Conservation (phyloP, 148 eudicot species). For the Silene conica region DNA sequence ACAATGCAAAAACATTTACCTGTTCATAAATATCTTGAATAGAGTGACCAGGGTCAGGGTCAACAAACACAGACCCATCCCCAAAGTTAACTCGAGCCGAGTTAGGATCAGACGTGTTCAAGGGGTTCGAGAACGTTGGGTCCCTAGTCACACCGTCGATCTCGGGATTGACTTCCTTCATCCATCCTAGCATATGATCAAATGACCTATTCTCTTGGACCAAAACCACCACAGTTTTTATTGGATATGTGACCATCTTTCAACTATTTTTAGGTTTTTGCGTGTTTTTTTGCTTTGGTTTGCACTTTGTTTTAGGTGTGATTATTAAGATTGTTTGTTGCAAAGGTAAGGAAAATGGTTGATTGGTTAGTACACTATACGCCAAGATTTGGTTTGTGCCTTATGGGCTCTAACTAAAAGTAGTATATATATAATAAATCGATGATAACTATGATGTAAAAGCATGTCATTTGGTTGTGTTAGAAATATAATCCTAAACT, state of each 20-base stretch:
- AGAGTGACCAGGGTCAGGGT: conserved; percentile 77
- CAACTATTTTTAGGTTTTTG: background rate
- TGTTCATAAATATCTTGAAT: conserved; percentile 66
- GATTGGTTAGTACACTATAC: conserved; percentile 4
- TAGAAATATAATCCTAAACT: background rate
- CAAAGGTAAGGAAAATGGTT: background rate
- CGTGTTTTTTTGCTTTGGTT: background rate
- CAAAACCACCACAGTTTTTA: conserved; percentile 63
- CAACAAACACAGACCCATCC: conserved; percentile 42
- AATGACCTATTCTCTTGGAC: conserved; percentile 75
- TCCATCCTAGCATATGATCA: conserved; percentile 76
- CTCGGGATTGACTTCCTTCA: conserved; percentile 59
- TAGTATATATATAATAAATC: background rate
- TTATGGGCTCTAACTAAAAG: background rate
- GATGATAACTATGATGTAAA: background rate
- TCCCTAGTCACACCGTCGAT: conserved; percentile 53
- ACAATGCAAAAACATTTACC: conserved; percentile 16
- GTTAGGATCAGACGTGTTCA: conserved; percentile 35
- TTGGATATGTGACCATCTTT: conserved; percentile 28
- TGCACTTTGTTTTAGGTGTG: background rate
- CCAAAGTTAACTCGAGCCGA: conserved; percentile 36
- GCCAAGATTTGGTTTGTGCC: background rate
- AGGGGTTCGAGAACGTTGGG: conserved; percentile 43
- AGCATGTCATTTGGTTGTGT: background rate
- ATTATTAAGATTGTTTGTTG: background rate